phyloP scores from a whole-genome alignment of 169 alveolate species.

The Plasmodium fragile region DNA sequence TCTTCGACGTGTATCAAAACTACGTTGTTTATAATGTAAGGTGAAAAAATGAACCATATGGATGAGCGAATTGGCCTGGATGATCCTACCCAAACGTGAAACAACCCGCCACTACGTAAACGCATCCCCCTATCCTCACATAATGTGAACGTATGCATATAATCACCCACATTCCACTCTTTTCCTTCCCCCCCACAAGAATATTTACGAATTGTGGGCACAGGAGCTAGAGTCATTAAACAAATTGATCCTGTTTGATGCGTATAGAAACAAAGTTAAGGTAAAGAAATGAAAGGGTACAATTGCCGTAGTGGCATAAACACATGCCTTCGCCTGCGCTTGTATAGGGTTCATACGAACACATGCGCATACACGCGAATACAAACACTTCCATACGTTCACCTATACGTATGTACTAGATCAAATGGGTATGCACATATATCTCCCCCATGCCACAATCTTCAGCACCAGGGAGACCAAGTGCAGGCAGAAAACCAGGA shows the following conservation, averaged over 20 bases:
- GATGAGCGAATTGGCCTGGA: background rate
- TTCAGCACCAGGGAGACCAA: constrained; percentile 5
- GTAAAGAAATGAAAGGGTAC: background rate
- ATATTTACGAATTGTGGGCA: constrained; percentile 63
- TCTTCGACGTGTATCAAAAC: constrained; percentile 50
- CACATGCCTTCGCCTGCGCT: background rate
- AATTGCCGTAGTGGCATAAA: background rate
- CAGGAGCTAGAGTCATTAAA: constrained; percentile 28
- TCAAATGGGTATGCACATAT: background rate
- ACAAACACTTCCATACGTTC: background rate
- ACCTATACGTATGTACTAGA: background rate
- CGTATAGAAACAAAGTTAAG: constrained; percentile 21
- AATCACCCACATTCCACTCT: background rate
- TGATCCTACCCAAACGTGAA: background rate
- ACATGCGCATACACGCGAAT: background rate
- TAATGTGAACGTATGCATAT: background rate
- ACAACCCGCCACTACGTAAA: background rate
- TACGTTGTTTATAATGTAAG: constrained; percentile 58
- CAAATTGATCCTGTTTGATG: constrained; percentile 39
- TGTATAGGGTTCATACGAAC: background rate
- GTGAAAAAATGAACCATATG: background rate
- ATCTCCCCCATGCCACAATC: background rate
- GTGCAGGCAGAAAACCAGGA: constrained; percentile 23
- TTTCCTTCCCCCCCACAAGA: background rate
- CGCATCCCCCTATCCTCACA: background rate